Percentiles rank a stretch among this genome's conserved stretches.
phyloP scores from a whole-genome alignment of 1,284 basidiomycete genomes.

The Pisolithus thermaeus region DNA sequence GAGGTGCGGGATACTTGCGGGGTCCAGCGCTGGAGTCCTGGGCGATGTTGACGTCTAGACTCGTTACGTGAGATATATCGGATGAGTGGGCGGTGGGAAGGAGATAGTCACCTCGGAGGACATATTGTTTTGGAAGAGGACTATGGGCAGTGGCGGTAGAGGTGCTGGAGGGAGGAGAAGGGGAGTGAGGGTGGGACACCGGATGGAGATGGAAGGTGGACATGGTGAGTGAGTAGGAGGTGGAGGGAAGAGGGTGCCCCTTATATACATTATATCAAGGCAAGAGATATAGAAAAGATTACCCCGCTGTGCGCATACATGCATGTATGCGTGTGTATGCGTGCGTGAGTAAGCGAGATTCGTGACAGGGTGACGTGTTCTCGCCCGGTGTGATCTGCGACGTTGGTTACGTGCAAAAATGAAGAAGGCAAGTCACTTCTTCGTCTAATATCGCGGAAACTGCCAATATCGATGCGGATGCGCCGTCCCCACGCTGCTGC shows the following conservation, averaged over 20 bases:
- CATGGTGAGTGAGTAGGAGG: slow-evolving; percentile 25
- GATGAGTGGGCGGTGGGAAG: neutral
- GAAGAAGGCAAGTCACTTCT: slow-evolving; percentile 1
- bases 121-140: slow-evolving; percentile 2
- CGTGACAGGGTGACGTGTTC: slow-evolving; percentile 4
- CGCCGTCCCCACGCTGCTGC: too few relatives aligned
- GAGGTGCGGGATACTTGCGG: slow-evolving; percentile 62
- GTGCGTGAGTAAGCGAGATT: neutral
- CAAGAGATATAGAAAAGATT: too few relatives aligned
- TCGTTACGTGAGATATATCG: neutral
- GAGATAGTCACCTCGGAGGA: slow-evolving; percentile 40
- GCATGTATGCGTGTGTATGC: too few relatives aligned
- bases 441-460: neutral
- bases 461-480: too few relatives aligned
- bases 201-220: slow-evolving; percentile 44
- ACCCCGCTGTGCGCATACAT: too few relatives aligned
- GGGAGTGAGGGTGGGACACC: slow-evolving; percentile 26
- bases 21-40: slow-evolving; percentile 40
- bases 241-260: neutral
- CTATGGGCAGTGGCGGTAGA: slow-evolving; percentile 23
- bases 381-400: neutral
- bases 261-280: too few relatives aligned
- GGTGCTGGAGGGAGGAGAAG: slow-evolving; percentile 23
- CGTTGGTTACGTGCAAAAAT: neutral
- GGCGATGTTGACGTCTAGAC: slow-evolving; percentile 53